Evolutionary conservation across 2,329 filamentous ascomycete genomes (phyloP), one percentile per base, ranked within the genome.

Genomic region (Fusarium fracticaudum): DNA sequence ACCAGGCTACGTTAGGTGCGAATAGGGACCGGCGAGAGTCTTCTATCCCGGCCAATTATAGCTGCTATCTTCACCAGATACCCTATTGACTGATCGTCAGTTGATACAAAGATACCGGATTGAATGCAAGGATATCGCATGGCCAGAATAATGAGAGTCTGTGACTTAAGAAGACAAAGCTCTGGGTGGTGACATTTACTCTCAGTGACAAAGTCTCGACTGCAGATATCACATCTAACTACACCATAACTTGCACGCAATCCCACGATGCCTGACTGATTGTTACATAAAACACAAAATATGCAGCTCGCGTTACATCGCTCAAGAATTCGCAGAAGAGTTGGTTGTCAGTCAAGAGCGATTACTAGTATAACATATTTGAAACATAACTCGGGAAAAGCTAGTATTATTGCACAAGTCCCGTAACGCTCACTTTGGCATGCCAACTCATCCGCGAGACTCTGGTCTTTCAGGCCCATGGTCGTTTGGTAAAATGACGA

Each of bases 291-390:
- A 14, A 41, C 1, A 5, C 40, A 0, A 6, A 29, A 29, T 8
- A 47, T 47, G 12, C 4, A 48, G 20, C 20, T 11, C 9, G 2
- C 9, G 29, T 8, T 15, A 29, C 1, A 48, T 29, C 6, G 26
- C 18, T 15, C 9, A 8, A 14, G 4, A 5, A 29, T 22, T 31
- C 4, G 4, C 14, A 31, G 20, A 17, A 4, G 4, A 1, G 3
- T n/a, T 12, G 8, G 9, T 17, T n/a, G 1, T 8, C 5, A 15
- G 26, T 29, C 26, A 15, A 3, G 4, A 11, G 20, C 26, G 10
- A 12, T 31, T n/a, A 17, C 20, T n/a, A 31, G 20, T 15, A 31
- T 17, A 48, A 3, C 2, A 8, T 8, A 31, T 31, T 7, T 17
- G 22, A 11, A 17, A 8, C 14, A 48, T 2, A n/a, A 6, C 2